Conservation (phyloP, 1,284 basidiomycete species). For the Trametes sp. region DNA sequence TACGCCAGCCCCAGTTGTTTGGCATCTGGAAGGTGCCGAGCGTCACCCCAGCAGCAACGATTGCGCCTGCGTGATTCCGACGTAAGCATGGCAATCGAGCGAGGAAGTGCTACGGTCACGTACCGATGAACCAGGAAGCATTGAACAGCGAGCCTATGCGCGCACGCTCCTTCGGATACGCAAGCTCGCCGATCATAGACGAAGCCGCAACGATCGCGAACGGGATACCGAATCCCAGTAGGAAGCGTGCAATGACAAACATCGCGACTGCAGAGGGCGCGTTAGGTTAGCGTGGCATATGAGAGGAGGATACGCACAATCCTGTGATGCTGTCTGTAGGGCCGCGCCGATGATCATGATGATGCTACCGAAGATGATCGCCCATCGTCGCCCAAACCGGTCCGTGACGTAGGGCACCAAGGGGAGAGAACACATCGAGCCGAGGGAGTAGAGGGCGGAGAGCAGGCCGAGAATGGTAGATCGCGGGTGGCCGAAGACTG, state of each 20-base stretch:
- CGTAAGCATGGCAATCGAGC: background rate
- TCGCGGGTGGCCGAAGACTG: conserved; percentile 59
- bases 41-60: conserved; percentile 48
- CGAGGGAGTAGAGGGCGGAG: conserved; percentile 62
- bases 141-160: conserved; percentile 61
- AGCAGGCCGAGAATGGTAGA: conserved; percentile 59
- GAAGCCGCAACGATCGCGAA: conserved; percentile 59
- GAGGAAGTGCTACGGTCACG: conserved; percentile 6
- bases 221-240: conserved; percentile 62
- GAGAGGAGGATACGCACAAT: conserved; percentile 45
- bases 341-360: conserved; percentile 72
- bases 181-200: conserved; percentile 59
- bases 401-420: conserved; percentile 73
- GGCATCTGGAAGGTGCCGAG: conserved; percentile 62
- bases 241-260: conserved; percentile 59
- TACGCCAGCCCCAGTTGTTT: conserved; percentile 62
- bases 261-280: conserved; percentile 49
- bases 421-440: conserved; percentile 62
- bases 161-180: conserved; percentile 59
- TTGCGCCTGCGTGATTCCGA: conserved; percentile 24
- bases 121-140: conserved; percentile 60
- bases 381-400: conserved; percentile 63
- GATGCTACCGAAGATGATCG: conserved; percentile 64
- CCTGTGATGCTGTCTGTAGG: conserved; percentile 73
- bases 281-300: background rate